A percentile compares a stretch with the other conserved stretches of the same genome.
phyloP scores from a whole-genome alignment of 108 stramenopile genomes.

The Mayamaea pseudoterrestris region DNA sequence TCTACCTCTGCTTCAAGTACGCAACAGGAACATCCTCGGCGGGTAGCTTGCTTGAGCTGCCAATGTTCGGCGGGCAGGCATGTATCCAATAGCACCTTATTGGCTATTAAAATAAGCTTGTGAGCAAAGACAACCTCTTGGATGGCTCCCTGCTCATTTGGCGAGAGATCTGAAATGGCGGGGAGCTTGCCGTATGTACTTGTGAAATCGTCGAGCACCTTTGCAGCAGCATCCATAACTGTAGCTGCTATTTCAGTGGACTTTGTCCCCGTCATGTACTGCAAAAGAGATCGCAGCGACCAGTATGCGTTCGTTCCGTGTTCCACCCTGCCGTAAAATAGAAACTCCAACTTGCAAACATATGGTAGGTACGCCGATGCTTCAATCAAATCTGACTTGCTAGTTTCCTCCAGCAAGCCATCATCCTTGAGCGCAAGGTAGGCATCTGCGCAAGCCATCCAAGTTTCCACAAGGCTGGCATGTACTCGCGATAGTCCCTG shows the following conservation, averaged over 20 bases:
- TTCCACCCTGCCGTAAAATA: constrained; percentile 23
- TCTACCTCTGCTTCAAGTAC: constrained; percentile 19
- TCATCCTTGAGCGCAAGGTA: constrained; percentile 58
- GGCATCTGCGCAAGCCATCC: constrained; percentile 70
- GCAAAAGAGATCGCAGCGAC: constrained; percentile 52
- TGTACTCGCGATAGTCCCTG: constrained; percentile 38
- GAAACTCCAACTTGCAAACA: constrained; percentile 47
- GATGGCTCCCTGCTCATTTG: constrained; percentile 27
- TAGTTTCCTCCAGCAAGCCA: too few relatives aligned
- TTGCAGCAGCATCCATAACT: too few relatives aligned
- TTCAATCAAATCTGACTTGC: too few relatives aligned
- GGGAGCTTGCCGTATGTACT: too few relatives aligned
- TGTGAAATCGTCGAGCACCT: too few relatives aligned
- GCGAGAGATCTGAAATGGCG: too few relatives aligned
- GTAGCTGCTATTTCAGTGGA: too few relatives aligned
- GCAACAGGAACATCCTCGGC: constrained; percentile 16
- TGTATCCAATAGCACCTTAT: constrained; percentile 73
- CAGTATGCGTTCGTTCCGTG: constrained; percentile 34
- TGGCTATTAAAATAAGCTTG: constrained; percentile 66
- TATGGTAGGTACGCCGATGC: constrained; percentile 68
- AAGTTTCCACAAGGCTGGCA: constrained; percentile 56
- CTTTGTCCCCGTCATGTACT: constrained; percentile 62
- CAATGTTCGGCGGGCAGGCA: constrained; percentile 57
- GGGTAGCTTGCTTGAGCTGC: constrained; percentile 13
- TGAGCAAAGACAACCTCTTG: constrained; percentile 71